phyloP scores from a whole-genome alignment of 2,329 filamentous ascomycete species.

The Lachnellula cervina region DNA sequence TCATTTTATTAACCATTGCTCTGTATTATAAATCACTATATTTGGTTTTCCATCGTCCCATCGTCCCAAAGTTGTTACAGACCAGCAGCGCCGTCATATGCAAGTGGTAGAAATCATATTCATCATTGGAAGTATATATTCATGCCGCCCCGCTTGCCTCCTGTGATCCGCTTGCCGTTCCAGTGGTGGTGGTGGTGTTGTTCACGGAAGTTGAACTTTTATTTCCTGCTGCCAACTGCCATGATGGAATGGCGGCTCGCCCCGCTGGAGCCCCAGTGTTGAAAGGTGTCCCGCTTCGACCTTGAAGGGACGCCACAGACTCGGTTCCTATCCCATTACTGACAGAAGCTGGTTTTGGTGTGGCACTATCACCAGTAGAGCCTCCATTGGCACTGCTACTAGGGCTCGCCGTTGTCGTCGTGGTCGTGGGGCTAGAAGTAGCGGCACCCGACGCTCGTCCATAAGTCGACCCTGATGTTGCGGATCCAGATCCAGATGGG shows the following conservation, averaged over 20 bases:
- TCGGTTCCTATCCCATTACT: constrained; percentile 31
- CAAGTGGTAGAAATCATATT: constrained; percentile 2
- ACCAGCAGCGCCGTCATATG: constrained; percentile 11
- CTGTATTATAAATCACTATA: background rate
- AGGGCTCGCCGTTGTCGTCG: constrained; percentile 3
- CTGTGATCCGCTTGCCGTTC: constrained; percentile 17
- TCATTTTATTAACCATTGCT: background rate
- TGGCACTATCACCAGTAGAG: constrained; percentile 16
- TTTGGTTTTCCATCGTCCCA: background rate
- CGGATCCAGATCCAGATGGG: constrained; percentile 22
- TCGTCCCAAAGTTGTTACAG: background rate
- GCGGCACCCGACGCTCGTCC: constrained; percentile 20
- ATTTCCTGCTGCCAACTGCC: constrained; percentile 70
- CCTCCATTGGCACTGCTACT: constrained; percentile 13
- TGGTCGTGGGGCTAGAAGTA: constrained; percentile 8
- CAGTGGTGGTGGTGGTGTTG: constrained; percentile 9
- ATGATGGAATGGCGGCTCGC: constrained; percentile 70
- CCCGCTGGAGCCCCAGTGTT: constrained; percentile 42
- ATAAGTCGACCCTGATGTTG: constrained; percentile 23
- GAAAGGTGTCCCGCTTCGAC: constrained; percentile 43
- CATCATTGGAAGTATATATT: background rate
- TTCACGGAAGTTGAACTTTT: constrained; percentile 33
- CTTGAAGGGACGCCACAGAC: constrained; percentile 31
- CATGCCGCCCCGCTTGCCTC: constrained; percentile 19
- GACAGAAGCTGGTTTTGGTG: constrained; percentile 30